Percentiles rank a stretch among this genome's conserved stretches.
phyloP scores from a whole-genome alignment of 192 early-diverging fungal species.

The Phycomyces nitens region DNA sequence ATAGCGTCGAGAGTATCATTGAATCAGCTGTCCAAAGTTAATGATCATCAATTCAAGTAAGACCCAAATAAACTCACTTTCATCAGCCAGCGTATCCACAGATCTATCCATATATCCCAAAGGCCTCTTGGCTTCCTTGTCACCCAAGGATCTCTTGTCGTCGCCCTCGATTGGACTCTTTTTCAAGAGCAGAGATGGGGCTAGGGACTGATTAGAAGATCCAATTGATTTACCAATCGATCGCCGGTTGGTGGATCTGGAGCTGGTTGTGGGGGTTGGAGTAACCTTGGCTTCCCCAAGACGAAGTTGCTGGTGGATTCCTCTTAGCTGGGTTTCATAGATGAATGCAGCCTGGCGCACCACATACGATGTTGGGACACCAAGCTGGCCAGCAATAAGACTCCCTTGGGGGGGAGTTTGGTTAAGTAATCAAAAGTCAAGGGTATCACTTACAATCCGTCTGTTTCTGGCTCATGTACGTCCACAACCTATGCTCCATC shows the following conservation, averaged over 20 bases:
- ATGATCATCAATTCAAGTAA: background rate
- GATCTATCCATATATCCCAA: no score
- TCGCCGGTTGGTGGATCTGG: conserved; percentile 6
- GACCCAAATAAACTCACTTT: no score
- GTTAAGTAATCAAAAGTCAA: no score
- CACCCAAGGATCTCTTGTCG: no score
- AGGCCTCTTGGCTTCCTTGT: no score
- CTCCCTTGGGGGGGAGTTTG: no score
- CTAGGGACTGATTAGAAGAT: no score
- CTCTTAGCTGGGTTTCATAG: conserved; percentile 55
- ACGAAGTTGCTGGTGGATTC: conserved; percentile 37
- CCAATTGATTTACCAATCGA: background rate
- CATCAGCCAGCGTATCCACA: no score
- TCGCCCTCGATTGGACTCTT: no score
- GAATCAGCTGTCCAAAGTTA: background rate
- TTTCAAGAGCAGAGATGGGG: no score
- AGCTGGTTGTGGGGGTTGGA: background rate
- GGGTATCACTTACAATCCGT: conserved; percentile 60
- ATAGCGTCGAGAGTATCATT: conserved; percentile 5
- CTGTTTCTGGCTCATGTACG: conserved; percentile 50
- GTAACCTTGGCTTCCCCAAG: conserved; percentile 21
- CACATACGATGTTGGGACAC: conserved; percentile 48
- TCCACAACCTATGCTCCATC: conserved; percentile 57
- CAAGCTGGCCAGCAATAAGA: conserved; percentile 44
- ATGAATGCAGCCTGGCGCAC: conserved; percentile 51